These are phyloP conservation scores for Stygiomarasmius scandens DNA, from an alignment of 1,284 basidiomycete species.

Conservation along the genomic window DNA sequence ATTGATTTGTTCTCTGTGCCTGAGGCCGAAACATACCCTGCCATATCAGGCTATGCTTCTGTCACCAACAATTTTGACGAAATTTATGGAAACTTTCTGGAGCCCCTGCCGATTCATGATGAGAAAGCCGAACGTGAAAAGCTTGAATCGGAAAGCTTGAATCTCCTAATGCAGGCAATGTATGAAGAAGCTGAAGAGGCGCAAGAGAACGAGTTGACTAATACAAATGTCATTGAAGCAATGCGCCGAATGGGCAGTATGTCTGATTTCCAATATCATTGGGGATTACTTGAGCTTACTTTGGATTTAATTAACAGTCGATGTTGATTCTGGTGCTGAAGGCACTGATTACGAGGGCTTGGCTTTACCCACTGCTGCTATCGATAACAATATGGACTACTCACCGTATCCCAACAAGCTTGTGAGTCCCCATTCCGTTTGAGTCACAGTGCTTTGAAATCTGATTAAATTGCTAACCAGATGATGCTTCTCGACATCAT, in stretches of 20 bases:
- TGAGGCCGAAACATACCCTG: neutral
- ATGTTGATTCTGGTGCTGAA: neutral
- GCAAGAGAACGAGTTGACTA: neutral
- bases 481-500: conserved; percentile 10
- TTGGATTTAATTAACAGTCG: too few species aligned
- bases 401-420: conserved; percentile 1
- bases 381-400: neutral
- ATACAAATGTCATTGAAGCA: neutral
- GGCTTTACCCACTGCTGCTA: neutral
- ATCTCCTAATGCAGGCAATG: neutral
- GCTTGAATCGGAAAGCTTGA: neutral
- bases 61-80: neutral
- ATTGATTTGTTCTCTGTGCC: neutral
- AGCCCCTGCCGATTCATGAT: neutral
- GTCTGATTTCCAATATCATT: neutral
- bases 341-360: neutral
- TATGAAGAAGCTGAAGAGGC: neutral
- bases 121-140: neutral
- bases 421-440: neutral
- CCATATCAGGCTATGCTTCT: neutral
- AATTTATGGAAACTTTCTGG: neutral
- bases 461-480: neutral
- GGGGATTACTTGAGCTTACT: neutral
- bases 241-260: neutral
- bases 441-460: too few species aligned